phyloP scores from a whole-genome alignment of 129 eudicot species.

The Helichrysum umbraculigerum region DNA sequence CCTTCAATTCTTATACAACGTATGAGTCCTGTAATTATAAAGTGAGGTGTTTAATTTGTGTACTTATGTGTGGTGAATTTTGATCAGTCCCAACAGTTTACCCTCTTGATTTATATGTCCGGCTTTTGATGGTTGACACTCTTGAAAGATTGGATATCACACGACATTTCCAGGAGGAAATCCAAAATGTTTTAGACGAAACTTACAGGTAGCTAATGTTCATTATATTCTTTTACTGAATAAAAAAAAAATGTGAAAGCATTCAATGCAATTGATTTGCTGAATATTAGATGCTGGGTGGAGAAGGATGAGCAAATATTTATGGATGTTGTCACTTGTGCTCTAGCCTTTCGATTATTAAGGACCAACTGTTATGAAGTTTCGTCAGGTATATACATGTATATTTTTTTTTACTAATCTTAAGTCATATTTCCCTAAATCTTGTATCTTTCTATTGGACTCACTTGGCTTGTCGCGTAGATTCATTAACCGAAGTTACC shows the following conservation, averaged over 20 bases:
- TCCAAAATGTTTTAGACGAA: conserved; percentile 61
- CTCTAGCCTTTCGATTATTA: conserved; percentile 65
- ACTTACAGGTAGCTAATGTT: conserved; percentile 52
- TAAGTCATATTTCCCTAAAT: no score
- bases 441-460: no score
- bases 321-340: conserved; percentile 57
- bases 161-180: conserved; percentile 59
- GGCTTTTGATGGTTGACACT: conserved; percentile 66
- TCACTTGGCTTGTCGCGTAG: conserved; percentile 25
- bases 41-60: not conserved
- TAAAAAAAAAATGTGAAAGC: not conserved
- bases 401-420: no score
- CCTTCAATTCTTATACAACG: not conserved
- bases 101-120: conserved; percentile 62
- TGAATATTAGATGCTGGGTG: conserved; percentile 59
- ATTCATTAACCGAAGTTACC: conserved; percentile 37
- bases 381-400: conserved; percentile 72
- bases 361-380: conserved; percentile 72
- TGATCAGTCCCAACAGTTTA: conserved; percentile 68
- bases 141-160: conserved; percentile 71
- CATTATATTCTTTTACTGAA: not conserved
- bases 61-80: conserved; percentile 11
- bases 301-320: conserved; percentile 72
- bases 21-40: conserved; percentile 3
- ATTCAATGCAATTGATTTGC: conserved; percentile 8